A percentile compares a stretch with the other conserved stretches of the same genome.
phyloP scores from a whole-genome alignment of 2,329 filamentous ascomycete genomes.

The Alternaria sp. region DNA sequence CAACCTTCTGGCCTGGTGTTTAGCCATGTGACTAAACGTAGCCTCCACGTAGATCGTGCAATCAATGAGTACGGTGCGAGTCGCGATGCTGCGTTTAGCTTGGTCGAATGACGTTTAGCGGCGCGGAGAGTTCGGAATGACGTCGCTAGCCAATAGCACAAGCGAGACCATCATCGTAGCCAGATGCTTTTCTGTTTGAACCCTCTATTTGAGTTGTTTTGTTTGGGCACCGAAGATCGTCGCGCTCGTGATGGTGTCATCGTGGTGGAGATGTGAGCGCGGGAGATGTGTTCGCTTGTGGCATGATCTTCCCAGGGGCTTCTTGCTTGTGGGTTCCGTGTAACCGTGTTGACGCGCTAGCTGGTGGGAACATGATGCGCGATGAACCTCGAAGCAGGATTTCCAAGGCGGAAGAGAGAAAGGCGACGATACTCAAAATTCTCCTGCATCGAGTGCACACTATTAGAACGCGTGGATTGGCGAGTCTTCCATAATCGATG shows the following conservation, averaged over 20 bases:
- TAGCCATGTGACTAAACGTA: conserved; percentile 6
- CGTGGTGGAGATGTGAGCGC: neutral
- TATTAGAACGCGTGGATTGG: neutral
- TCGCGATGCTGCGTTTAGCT: neutral
- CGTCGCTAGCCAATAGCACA: neutral
- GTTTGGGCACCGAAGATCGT: conserved; percentile 1
- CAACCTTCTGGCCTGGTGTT: neutral
- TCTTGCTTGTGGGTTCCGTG: neutral
- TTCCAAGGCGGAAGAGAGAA: neutral
- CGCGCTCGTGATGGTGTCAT: neutral
- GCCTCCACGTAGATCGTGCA: neutral
- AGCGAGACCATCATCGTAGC: neutral
- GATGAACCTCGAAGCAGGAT: neutral
- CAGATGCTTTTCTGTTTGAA: neutral
- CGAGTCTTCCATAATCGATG: neutral
- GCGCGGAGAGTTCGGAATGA: conserved; percentile 13
- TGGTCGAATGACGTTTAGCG: conserved; percentile 7
- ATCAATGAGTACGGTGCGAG: conserved; percentile 5
- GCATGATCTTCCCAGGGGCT: neutral
- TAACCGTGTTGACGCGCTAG: conserved; percentile 1
- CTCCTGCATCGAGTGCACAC: neutral
- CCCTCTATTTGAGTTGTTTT: neutral
- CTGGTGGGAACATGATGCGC: neutral
- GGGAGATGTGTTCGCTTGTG: conserved; percentile 5
- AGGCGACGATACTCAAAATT: neutral